Base-by-base conservation (phyloP, 768 basidiomycete genomes). In the Russula griseocarnosa region DNA sequence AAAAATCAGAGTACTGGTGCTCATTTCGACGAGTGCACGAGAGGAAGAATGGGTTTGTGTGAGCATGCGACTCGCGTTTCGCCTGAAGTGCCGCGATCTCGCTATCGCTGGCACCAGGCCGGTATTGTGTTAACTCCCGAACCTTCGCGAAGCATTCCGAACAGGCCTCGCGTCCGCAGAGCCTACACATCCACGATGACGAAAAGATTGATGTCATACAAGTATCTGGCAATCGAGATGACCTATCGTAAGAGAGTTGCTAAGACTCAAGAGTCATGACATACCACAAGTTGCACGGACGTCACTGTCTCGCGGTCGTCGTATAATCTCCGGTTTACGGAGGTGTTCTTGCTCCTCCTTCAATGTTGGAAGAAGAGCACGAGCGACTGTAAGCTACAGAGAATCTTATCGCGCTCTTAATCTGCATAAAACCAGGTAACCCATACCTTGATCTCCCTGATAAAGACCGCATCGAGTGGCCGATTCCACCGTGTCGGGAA, bases 141-240 rank as follows among this genome's bases (percentile, higher is more conserved):
- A 95, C 84, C 67, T 84, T 86, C 30, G 81, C 78, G 70, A 84
- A 90, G 72, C 95, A 97, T 64, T 92, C 89, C 1, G 86, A 79
- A 72, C 95, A 98, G 10, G 90, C 85, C 74, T 97, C 95, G 11
- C 92, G 85, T 5, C 92, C 95, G 73, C 95, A 98, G 44, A 84
- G 72, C n/a, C 88, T 82, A 73, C 94, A 96, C 83, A 95, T 90
- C 86, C 90, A 96, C 34, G 86, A 88, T 62, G 85, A 86, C 7
- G 89, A 88, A 74, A 96, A 96, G 62, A 96, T 85, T 14, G 94
- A 95, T 5, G 92, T 94, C 81, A 92, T 90, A 74, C 94, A 97
- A 2, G 90, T 92, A 74, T 97, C 94, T 96, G 72, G 24, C 62
- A 65, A 54, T 46, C n/a, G 13, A 0, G 28, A 61, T 58, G 53